phyloP scores from a whole-genome alignment of 176 grass and related monocot species.

The Oryza officinalis region DNA sequence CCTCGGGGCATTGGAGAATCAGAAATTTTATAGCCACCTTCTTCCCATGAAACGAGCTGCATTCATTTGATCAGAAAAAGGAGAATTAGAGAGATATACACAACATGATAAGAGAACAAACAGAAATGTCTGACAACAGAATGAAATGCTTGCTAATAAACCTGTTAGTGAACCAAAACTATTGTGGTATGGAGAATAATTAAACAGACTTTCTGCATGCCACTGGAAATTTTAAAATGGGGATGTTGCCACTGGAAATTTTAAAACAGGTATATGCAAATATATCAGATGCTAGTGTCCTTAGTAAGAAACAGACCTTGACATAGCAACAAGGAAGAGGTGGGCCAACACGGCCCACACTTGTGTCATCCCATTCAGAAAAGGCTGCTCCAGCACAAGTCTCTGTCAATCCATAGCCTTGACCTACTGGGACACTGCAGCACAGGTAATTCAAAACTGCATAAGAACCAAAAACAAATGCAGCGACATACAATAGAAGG shows the following conservation, averaged over 20 bases:
- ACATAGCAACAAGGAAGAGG: constrained; percentile 88
- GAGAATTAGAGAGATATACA: not conserved
- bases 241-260: not conserved
- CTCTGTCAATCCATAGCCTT: constrained; percentile 95
- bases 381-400: constrained; percentile 85
- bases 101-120: constrained; percentile 7
- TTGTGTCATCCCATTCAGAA: constrained; percentile 68
- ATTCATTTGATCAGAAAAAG: constrained; percentile 20
- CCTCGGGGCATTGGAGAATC: constrained; percentile 87
- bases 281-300: not conserved
- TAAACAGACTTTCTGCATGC: not conserved
- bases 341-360: constrained; percentile 75
- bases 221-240: not conserved
- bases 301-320: constrained; percentile 50
- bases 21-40: constrained; percentile 76
- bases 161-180: not conserved
- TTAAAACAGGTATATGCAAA: not conserved
- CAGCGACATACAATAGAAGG: not conserved
- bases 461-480: constrained; percentile 32
- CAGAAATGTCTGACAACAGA: not conserved
- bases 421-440: constrained; percentile 76
- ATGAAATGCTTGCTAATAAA: not conserved
- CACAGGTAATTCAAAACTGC: constrained; percentile 6
- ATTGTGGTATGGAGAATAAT: not conserved
- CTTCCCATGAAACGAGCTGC: constrained; percentile 79